phyloP scores from a whole-genome alignment of 1,284 basidiomycete genomes.

The Mrakiaceae sp. region DNA sequence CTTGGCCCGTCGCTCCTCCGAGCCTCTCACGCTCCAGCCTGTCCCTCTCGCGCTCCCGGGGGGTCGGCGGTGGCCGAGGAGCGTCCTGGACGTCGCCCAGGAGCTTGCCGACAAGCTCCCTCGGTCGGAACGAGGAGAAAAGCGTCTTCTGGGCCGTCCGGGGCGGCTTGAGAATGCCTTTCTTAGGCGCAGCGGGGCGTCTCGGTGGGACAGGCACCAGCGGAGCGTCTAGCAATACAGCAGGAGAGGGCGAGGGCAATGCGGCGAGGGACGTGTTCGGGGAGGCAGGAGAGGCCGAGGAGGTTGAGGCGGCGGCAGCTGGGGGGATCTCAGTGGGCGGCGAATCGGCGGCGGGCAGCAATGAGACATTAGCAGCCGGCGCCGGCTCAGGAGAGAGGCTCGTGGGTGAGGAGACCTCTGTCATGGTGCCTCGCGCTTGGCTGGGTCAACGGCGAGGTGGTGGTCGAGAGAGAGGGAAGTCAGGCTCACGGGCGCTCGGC shows the following conservation, averaged over 20 bases:
- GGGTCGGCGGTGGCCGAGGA: background rate
- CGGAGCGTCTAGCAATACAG: background rate
- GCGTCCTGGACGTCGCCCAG: background rate
- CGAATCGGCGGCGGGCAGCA: too few species aligned
- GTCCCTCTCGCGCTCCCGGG: background rate
- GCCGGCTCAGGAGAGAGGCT: too few species aligned
- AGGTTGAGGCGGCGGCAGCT: background rate
- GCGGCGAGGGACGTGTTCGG: background rate
- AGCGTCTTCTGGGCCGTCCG: conserved; percentile 3
- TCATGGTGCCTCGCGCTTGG: too few species aligned
- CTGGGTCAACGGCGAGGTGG: too few species aligned
- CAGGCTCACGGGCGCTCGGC: too few species aligned
- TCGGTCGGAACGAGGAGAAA: conserved; percentile 5
- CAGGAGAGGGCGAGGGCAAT: background rate
- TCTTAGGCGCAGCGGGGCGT: conserved; percentile 11
- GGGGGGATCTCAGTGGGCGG: too few species aligned
- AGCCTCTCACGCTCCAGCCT: background rate
- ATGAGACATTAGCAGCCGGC: too few species aligned
- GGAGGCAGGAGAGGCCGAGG: background rate
- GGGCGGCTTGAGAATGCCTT: conserved; percentile 16
- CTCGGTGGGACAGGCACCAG: background rate
- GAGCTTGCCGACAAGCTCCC: background rate
- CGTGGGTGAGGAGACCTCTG: too few species aligned
- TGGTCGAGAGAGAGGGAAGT: too few species aligned
- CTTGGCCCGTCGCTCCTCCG: background rate